Conservation (phyloP, 1,284 basidiomycete species). For the Austroboletus novae-zelandiae region DNA sequence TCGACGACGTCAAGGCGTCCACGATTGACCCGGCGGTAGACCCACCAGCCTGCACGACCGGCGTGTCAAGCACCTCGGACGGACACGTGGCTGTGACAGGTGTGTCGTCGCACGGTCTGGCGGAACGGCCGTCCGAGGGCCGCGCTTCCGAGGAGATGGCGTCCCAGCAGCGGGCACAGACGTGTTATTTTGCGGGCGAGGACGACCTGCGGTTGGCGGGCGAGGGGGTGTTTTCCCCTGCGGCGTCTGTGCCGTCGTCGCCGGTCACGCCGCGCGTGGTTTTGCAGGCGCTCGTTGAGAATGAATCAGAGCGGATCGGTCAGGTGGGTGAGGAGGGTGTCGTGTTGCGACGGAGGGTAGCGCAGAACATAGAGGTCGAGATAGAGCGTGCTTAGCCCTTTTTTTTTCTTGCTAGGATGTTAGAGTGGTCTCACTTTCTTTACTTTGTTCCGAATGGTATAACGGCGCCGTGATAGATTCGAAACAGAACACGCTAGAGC, state of each 20-base stretch:
- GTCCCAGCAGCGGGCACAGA: conserved; percentile 19
- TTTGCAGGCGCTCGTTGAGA: conserved; percentile 3
- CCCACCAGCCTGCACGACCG: neutral
- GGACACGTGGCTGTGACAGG: neutral
- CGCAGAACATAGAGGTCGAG: neutral
- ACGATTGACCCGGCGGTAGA: conserved; percentile 48
- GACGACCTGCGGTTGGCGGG: conserved; percentile 57
- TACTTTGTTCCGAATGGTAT: conserved; percentile 3
- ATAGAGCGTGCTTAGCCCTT: neutral
- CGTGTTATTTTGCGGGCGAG: conserved; percentile 53
- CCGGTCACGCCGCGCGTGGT: conserved; percentile 36
- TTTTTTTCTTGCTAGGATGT: neutral
- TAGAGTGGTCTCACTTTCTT: neutral
- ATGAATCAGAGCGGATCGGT: neutral
- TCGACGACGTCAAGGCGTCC: conserved; percentile 67
- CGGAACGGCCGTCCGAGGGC: conserved; percentile 17
- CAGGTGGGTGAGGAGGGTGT: conserved; percentile 13
- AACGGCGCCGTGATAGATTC: conserved; percentile 9
- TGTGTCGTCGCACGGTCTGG: neutral
- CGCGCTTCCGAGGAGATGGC: conserved; percentile 12
- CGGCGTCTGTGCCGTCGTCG: conserved; percentile 61
- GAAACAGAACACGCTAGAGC: conserved; percentile 26
- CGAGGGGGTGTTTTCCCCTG: conserved; percentile 69
- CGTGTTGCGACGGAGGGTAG: conserved; percentile 20
- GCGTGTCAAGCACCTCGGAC: neutral